phyloP scores from a whole-genome alignment of 768 basidiomycete genomes.

The Rhodotorula kratochvilovae region DNA sequence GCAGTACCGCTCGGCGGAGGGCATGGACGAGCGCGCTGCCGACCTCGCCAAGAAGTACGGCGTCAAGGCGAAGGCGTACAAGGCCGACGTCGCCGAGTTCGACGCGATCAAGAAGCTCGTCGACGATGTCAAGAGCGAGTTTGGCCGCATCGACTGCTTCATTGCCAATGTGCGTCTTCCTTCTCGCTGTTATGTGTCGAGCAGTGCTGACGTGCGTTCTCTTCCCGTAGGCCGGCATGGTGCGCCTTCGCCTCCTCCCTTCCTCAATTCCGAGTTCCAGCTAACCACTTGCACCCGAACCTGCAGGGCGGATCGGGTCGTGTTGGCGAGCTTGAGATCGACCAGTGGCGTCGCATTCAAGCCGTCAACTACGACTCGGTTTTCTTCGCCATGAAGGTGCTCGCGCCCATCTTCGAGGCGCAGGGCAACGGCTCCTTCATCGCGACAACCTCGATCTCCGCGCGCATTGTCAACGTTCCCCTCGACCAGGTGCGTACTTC shows the following conservation, averaged over 20 bases:
- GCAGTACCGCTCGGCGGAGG: constrained; percentile 45
- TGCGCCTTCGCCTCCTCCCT: background rate
- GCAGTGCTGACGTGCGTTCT: background rate
- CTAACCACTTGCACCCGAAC: background rate
- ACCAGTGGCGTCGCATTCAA: constrained; percentile 20
- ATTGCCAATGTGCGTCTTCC: constrained; percentile 46
- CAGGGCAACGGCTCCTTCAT: constrained; percentile 41
- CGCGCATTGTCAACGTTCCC: constrained; percentile 29
- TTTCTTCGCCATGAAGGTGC: constrained; percentile 33
- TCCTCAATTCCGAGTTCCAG: too few relatives aligned
- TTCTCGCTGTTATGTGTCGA: background rate
- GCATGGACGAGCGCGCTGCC: constrained; percentile 36
- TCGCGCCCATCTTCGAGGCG: constrained; percentile 39
- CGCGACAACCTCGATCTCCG: constrained; percentile 40
- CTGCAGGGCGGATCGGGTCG: constrained; percentile 17
- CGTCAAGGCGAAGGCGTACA: constrained; percentile 45
- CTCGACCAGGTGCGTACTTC: constrained; percentile 3
- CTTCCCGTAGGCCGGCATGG: constrained; percentile 22
- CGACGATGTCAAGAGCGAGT: constrained; percentile 38
- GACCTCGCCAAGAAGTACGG: constrained; percentile 40
- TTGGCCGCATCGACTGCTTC: constrained; percentile 46
- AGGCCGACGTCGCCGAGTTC: constrained; percentile 44
- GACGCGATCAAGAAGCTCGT: constrained; percentile 42
- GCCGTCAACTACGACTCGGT: constrained; percentile 17
- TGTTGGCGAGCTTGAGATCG: constrained; percentile 23